Base-by-base conservation (phyloP, 495 filamentous ascomycete genomes). In the Aspergillus nidulans region DNA sequence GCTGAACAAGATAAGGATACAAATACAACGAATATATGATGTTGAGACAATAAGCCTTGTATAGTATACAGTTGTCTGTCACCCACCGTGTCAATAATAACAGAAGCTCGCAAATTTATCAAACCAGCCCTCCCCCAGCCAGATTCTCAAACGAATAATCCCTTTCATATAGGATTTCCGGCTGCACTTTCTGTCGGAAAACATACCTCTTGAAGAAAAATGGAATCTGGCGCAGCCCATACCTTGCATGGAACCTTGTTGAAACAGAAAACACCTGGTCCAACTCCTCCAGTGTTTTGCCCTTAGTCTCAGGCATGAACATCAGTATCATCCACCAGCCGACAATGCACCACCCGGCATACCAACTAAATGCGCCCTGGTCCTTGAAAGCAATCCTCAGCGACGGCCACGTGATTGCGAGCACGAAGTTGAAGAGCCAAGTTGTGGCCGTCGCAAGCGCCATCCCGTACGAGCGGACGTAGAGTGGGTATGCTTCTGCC, bases 401-500 rank as follows among this genome's bases (percentile, higher is more conserved):
- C 0, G 68, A 66, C 1, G 87, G 87, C 79, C 82, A 88, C 8
- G 88, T 88, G 18, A 90, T 73, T 1, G 80, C 77, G 1, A 90
- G 69, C 0, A 89, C 64, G 57, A 82, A 81, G 52, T 87, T 87
- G 67, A 88, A 87, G n/a, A 64, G 58, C 68, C 68, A 71, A 6
- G 61, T 65, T 45, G 69, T 80, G n/a, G 63, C 71, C 13, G 68
- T 74, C 44, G 68, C 73, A 56, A 80, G 78, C 0, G 75, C 72
- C 83, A 86, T 86, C 15, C 83, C 84, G 40, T 85, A 65, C 52
- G 86, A 82, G 26, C 88, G 82, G n/a, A 89, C 79, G 58, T 89
- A 87, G 1, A 92, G 68, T 1, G 89, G 89, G 63, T 87, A 65
- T 20, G 84, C 88, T 64, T 94, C 89, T 3, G 89, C 89, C 4